Conservation (phyloP, 2,329 filamentous ascomycete species). For the Fusarium dlaminii region DNA sequence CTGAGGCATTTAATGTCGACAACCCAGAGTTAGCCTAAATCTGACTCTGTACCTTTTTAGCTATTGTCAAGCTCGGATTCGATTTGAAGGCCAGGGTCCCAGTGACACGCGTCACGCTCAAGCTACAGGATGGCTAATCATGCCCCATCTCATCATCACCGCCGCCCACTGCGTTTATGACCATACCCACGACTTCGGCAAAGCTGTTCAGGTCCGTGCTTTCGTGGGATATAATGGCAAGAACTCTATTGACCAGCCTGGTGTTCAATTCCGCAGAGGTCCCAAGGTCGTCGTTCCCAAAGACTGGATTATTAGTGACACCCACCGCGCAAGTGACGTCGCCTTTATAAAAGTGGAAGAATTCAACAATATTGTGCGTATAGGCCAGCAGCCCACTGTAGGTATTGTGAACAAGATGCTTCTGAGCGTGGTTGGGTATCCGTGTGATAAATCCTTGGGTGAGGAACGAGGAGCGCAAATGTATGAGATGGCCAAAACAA, state of each 20-base stretch:
- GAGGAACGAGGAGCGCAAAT: not conserved
- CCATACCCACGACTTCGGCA: not conserved
- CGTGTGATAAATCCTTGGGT: not conserved
- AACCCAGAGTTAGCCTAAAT: rapidly evolving
- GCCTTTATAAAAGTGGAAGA: not conserved
- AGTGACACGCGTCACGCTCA: not conserved
- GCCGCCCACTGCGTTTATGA: not conserved
- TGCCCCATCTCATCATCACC: not conserved
- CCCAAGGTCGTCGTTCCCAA: not conserved
- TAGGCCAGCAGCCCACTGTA: not conserved
- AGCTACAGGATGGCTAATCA: not conserved
- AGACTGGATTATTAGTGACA: not conserved
- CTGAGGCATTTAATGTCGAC: rapidly evolving
- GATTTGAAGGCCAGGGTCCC: not conserved
- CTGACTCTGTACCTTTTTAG: rapidly evolving
- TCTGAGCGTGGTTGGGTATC: not conserved
- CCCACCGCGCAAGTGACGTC: not conserved
- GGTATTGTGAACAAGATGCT: rapidly evolving
- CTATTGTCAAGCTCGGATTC: not conserved
- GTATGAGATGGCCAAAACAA: not conserved
- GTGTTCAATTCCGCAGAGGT: not conserved
- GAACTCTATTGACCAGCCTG: not conserved
- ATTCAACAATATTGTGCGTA: not conserved
- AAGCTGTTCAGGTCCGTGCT: not conserved
- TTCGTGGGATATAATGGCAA: not conserved